Base-by-base conservation (phyloP, 257 asterid species). In the Jaltomata sinuosa region DNA sequence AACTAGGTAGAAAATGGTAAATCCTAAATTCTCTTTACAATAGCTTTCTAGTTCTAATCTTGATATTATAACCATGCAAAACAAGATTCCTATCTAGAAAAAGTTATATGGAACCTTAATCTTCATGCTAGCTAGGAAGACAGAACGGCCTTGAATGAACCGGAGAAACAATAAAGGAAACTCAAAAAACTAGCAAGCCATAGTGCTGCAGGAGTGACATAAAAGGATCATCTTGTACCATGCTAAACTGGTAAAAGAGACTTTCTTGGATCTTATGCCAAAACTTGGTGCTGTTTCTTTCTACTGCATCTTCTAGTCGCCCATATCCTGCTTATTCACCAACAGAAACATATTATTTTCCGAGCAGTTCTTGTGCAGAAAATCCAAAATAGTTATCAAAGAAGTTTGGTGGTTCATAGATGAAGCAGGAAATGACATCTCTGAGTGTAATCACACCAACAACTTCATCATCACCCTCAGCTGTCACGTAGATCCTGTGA, bases 371-470 rank as follows among this genome's bases (percentile, higher is more conserved):
- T 84, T 90, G 87, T 0, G 94, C 95, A 4, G 98, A 87, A 64
- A 89, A 89, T 21, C 95, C 98, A 21, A 92, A 90, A 88, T 90
- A 89, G 83, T 92, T 86, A 15, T 92, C 97, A 11, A 92, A 92
- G 89, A 89, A 94, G 82, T 93, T 92, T 3, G 92, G 92, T 11
- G 98, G 99, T 88, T 96, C 99, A 8, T 84, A 87, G 77, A 96
- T 90, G 42, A 94, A 94, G 89, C 98, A 93, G 1, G 98, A 92
- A 89, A 93, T 93, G 55, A 96, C 98, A 79, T 94, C 99, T 85
- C 99, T 89, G 18, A 96, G 93, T 0, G 99, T 94, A 11, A 94
- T 88, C 34, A 96, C 95, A 0, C 99, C 98, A 2, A 84, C 47
- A 2, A 92, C 92, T 57, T 91, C 90, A 53, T 86, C 85, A 3